phyloP scores from a whole-genome alignment of 305 asterid species.

The Fraxinus latifolia region DNA sequence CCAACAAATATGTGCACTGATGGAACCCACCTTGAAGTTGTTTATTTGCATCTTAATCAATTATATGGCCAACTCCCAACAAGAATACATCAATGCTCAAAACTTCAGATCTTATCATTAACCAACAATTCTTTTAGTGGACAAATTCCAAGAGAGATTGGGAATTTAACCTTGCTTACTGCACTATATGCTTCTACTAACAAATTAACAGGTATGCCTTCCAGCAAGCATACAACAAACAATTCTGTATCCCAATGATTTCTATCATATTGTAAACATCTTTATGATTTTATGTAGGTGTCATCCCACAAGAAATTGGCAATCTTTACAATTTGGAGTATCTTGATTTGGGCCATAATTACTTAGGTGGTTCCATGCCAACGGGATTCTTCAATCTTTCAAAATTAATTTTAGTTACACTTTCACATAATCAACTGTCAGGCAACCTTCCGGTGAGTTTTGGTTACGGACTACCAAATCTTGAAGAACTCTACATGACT shows the following conservation, averaged over 20 bases:
- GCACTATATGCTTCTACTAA: background rate
- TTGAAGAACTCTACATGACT: background rate
- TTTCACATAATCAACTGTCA: background rate
- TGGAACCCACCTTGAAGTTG: conserved; percentile 5
- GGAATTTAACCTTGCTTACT: conserved; percentile 25
- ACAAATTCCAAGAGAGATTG: conserved; percentile 16
- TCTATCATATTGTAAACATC: background rate
- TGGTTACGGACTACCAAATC: conserved; percentile 1
- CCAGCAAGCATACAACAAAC: background rate
- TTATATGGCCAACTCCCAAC: conserved; percentile 15
- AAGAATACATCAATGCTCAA: conserved; percentile 3
- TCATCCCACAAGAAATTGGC: conserved; percentile 21
- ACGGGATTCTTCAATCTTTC: background rate
- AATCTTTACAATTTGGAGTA: conserved; percentile 14
- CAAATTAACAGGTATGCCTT: conserved; percentile 9
- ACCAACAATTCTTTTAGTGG: conserved; percentile 24
- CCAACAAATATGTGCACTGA: conserved; percentile 18
- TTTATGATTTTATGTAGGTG: conserved; percentile 7
- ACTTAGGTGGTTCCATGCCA: conserved; percentile 11
- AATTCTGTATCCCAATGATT: background rate
- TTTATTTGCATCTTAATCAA: conserved; percentile 10
- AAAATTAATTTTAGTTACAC: conserved; percentile 6
- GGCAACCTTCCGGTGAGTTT: conserved; percentile 14
- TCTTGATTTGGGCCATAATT: conserved; percentile 5
- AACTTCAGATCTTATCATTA: conserved; percentile 2